A percentile compares a stretch with the other conserved stretches of the same genome.
Conservation (phyloP, 2,329 filamentous ascomycete genomes). For the Cercospora sojina region DNA sequence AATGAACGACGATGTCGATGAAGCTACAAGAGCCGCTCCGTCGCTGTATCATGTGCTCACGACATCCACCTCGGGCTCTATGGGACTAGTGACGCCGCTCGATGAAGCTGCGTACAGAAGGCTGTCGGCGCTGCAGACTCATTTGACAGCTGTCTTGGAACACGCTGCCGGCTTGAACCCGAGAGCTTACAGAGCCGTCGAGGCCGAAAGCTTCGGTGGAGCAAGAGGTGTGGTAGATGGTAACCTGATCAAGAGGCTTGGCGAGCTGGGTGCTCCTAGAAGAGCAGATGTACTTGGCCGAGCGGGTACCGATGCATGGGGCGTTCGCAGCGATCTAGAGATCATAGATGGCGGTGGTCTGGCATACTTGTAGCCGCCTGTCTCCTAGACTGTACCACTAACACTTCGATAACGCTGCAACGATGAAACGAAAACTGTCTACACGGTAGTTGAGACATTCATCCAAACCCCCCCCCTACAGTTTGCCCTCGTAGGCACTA, state of each 20-base stretch:
- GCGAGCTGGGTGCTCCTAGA: slow-evolving; percentile 70
- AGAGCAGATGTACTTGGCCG: slow-evolving; percentile 71
- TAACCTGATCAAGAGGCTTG: slow-evolving; percentile 69
- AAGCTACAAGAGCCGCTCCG: slow-evolving; percentile 17
- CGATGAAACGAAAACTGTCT: not conserved
- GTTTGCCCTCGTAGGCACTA: slow-evolving; percentile 15
- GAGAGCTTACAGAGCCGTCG: slow-evolving; percentile 65
- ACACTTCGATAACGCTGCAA: not conserved
- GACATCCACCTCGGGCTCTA: slow-evolving; percentile 70
- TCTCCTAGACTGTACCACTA: not conserved
- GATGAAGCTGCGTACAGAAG: slow-evolving; percentile 80
- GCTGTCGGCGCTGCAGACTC: slow-evolving; percentile 75
- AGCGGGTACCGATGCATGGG: slow-evolving; percentile 66
- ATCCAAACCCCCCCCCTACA: not conserved
- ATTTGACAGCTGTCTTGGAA: slow-evolving; percentile 73
- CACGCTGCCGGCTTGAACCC: slow-evolving; percentile 80
- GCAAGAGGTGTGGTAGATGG: slow-evolving; percentile 75
- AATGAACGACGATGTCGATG: slow-evolving; percentile 35
- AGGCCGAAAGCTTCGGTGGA: slow-evolving; percentile 46
- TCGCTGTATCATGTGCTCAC: slow-evolving; percentile 60
- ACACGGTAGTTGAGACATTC: not conserved
- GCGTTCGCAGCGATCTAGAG: slow-evolving; percentile 69
- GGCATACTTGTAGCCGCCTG: slow-evolving; percentile 40
- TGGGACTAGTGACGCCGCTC: slow-evolving; percentile 75
- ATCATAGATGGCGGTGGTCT: slow-evolving; percentile 64